Conservation (phyloP, 805 yeast genomes). For the Vanderwaltozyma yarrowii region DNA sequence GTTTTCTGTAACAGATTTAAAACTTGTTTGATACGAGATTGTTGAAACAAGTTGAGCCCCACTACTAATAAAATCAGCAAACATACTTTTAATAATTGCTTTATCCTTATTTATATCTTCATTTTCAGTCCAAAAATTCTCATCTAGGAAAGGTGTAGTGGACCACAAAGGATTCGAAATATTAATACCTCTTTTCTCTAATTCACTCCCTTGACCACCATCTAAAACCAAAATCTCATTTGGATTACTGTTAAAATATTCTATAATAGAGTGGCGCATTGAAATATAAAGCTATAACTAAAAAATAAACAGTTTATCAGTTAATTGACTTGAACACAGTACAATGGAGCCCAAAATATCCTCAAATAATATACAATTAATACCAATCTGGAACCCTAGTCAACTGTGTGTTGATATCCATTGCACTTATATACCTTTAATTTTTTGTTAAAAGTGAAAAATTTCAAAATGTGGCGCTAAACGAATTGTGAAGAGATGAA, state of each 20-base stretch:
- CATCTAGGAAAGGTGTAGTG: constrained; percentile 37
- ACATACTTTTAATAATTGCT: constrained; percentile 36
- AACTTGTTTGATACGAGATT: constrained; percentile 52
- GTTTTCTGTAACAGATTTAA: constrained; percentile 30
- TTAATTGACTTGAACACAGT: too few relatives aligned
- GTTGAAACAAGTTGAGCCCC: constrained; percentile 50
- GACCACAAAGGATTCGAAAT: constrained; percentile 51
- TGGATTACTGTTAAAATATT: constrained; percentile 7
- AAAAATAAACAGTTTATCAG: too few relatives aligned
- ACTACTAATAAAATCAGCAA: constrained; percentile 38
- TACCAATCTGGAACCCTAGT: too few relatives aligned
- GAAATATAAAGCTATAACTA: too few relatives aligned
- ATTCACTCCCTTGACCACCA: constrained; percentile 59
- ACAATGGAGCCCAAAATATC: too few relatives aligned
- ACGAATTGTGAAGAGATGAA: too few relatives aligned
- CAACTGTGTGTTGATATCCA: too few relatives aligned
- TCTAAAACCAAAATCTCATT: constrained; percentile 31
- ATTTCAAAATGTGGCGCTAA: too few relatives aligned
- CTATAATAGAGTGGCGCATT: constrained; percentile 1
- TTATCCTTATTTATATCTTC: constrained; percentile 27
- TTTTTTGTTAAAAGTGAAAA: too few relatives aligned
- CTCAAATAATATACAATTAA: too few relatives aligned
- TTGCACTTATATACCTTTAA: too few relatives aligned
- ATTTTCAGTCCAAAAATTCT: constrained; percentile 15
- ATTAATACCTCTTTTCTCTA: constrained; percentile 39